Percentiles rank a stretch among this genome's conserved stretches.
phyloP scores from a whole-genome alignment of 805 yeast genomes.

The Hanseniaspora jakobsenii region DNA sequence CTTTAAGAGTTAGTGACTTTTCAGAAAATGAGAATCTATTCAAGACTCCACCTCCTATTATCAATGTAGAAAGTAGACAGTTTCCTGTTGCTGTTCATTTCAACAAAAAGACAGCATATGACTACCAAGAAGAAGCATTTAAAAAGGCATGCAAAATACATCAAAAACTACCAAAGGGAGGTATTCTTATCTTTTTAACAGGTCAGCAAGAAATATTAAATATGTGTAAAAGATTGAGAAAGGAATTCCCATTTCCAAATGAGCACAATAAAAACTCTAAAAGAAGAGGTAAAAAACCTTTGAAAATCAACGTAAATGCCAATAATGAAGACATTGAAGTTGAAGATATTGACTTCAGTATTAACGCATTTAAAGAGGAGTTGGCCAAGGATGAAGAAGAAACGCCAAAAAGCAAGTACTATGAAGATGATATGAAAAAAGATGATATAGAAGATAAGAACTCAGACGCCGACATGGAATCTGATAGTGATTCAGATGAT shows the following conservation, averaged over 20 bases:
- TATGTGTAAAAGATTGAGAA: conserved; percentile 56
- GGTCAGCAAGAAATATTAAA: conserved; percentile 86
- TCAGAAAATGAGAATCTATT: conserved; percentile 69
- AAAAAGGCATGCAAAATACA: conserved; percentile 81
- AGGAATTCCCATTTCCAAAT: conserved; percentile 49
- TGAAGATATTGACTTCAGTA: conserved; percentile 75
- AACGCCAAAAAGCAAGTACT: conserved; percentile 22
- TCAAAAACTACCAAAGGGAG: conserved; percentile 78
- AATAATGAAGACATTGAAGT: conserved; percentile 64
- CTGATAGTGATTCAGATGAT: conserved; percentile 29
- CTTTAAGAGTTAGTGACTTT: conserved; percentile 84
- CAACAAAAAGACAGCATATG: conserved; percentile 60
- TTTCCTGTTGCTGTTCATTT: conserved; percentile 88
- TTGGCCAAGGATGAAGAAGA: conserved; percentile 26
- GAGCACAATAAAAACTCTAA: conserved; percentile 21
- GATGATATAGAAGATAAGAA: conserved; percentile 31
- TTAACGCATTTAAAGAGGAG: conserved; percentile 23
- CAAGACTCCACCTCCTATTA: conserved; percentile 64
- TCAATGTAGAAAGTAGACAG: conserved; percentile 85
- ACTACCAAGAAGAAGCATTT: conserved; percentile 79
- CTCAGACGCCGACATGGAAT: neutral
- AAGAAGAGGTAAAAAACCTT: conserved; percentile 21
- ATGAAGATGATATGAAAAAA: conserved; percentile 29
- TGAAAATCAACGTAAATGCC: conserved; percentile 39
- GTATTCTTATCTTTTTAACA: conserved; percentile 79